phyloP scores from a whole-genome alignment of 1,139 yeast species.

The Kazachstania sp. region DNA sequence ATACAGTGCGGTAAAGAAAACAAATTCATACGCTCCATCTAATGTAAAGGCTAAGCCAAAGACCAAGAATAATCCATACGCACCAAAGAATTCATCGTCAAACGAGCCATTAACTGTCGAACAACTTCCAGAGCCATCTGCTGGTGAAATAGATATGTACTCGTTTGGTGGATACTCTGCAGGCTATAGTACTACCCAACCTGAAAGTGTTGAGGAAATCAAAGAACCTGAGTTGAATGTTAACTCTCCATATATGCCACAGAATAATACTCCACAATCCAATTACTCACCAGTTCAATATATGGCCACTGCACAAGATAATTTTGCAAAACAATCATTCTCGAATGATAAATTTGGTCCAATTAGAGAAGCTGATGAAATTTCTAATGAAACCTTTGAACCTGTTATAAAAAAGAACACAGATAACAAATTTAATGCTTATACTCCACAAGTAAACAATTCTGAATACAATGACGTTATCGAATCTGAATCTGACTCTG shows the following conservation, averaged over 20 bases:
- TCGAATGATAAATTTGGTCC: conserved; percentile 15
- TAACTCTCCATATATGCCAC: background rate
- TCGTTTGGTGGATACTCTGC: conserved; percentile 5
- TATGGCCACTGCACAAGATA: background rate
- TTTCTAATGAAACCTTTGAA: conserved; percentile 19
- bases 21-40: conserved; percentile 4
- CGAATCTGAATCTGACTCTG: conserved; percentile 39
- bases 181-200: background rate
- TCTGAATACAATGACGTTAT: conserved; percentile 37
- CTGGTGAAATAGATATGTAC: conserved; percentile 3
- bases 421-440: conserved; percentile 10
- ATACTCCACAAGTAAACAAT: conserved; percentile 9
- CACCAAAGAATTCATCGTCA: conserved; percentile 2
- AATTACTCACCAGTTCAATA: background rate
- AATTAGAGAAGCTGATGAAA: conserved; percentile 15
- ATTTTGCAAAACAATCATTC: background rate
- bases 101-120: background rate
- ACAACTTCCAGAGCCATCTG: background rate
- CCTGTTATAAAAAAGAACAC: conserved; percentile 20
- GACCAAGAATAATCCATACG: conserved; percentile 4
- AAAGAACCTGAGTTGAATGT: background rate
- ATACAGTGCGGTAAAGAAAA: background rate
- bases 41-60: background rate
- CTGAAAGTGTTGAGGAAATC: background rate
- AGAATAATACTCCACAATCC: background rate